Evolutionary conservation across 257 asterid genomes (phyloP), one percentile per base, ranked within the genome.

Genomic region (Forsythia viridissima): DNA sequence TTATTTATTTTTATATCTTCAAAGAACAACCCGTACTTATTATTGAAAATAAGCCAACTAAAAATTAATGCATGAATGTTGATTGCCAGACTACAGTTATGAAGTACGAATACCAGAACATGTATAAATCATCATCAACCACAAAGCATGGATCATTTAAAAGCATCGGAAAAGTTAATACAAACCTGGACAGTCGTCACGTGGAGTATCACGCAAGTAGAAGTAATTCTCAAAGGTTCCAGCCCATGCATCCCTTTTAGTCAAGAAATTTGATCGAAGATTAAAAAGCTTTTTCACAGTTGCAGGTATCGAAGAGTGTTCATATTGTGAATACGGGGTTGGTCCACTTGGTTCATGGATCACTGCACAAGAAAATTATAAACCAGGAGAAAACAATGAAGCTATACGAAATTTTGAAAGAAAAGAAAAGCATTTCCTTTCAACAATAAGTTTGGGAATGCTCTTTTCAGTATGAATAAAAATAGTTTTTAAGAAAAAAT

Each of bases 161-260:
- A 71, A 51, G 72, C 71, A 71, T 44, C 1, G 51, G 75, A 3
- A 40, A n/a, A 51, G 71, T 30, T 46, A 68, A 83, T 42, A 48
- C 82, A 44, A 74, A 94, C 99, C 99, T 93, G 98, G 99, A 80
- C 99, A 93, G 86, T 95, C 97, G 40, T 89, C 88, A 13, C 99
- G 96, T 12, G 99, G 99, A 83, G 97, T 87, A 68, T 88, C 82
- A 1, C 99, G 98, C 70, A 85, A 46, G 80, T 52, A 76, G 61
- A 94, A 88, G 92, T 84, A 86, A 70, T 86, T 88, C 84, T 93
- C 99, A 37, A 94, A 94, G 66, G 96, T 93, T 76, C 97, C 99
- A 82, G 99, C 99, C 99, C 99, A 93, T 3, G 97, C 98, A 73
- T 94, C 99, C 84, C 99, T 86, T 85, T 91, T 94, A 66, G 98